Conservation (phyloP, 2,329 filamentous ascomycete species). For the Arachnomyces sp. region DNA sequence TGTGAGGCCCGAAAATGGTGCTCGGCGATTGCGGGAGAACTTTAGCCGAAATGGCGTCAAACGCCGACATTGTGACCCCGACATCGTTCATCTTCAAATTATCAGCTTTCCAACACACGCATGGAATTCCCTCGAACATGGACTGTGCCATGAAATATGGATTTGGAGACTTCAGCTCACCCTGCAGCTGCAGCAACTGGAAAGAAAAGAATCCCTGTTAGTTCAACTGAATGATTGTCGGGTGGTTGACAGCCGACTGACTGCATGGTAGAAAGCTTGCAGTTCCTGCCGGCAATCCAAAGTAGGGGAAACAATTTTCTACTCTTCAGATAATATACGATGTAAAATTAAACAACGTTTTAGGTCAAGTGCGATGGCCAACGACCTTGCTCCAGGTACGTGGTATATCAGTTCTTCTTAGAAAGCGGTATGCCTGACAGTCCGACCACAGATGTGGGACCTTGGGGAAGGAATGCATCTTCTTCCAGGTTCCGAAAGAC, state of each 20-base stretch:
- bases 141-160: slow-evolving; percentile 10
- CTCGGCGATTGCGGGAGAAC: too few species aligned
- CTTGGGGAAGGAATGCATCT: slow-evolving; percentile 27
- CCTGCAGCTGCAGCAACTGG: slow-evolving; percentile 17
- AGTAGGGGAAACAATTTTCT: slow-evolving; percentile 11
- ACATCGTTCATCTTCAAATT: slow-evolving; percentile 11
- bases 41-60: too few species aligned
- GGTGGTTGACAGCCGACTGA: not conserved
- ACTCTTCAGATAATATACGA: not conserved
- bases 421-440: not conserved
- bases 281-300: slow-evolving; percentile 31
- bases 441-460: slow-evolving; percentile 21
- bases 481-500: slow-evolving; percentile 28
- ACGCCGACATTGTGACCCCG: too few species aligned
- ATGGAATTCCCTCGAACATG: not conserved
- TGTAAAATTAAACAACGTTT: not conserved
- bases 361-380: slow-evolving; percentile 32
- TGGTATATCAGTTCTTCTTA: too few species aligned
- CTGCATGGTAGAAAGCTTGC: slow-evolving; percentile 26
- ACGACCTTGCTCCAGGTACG: slow-evolving; percentile 28
- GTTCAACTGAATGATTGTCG: not conserved
- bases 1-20: too few species aligned
- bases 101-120: not conserved
- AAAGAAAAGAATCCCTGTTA: slow-evolving; percentile 31
- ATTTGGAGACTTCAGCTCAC: slow-evolving; percentile 16